Evolutionary conservation across 108 stramenopile species (phyloP), one percentile per base, ranked within the genome.

Genomic region (Conticribra guillardii): DNA sequence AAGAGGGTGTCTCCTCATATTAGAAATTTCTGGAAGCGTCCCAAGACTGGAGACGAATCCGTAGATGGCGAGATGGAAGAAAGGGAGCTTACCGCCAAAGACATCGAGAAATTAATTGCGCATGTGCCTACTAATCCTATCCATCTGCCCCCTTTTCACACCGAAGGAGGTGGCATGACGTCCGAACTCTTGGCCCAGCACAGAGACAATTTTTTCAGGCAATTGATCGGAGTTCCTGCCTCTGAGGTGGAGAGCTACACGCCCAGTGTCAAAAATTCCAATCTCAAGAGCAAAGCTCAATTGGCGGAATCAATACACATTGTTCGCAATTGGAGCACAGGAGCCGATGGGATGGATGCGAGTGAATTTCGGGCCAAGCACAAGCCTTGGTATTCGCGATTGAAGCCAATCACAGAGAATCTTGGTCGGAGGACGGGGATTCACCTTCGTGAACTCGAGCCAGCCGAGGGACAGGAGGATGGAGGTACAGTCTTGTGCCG

Each of bases 361-460:
- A 65, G 71, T 4, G 71, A 64, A 33, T 80, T 73, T 28, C 71
- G 79, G 7, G 52, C 79, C n/a, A 73, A 73, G 47, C 65, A 80
- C 67, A 80, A 80, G 50, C 72, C 71, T 24, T 80, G 71, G 66
- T 80, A 80, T 46, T 67, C 64, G 30, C 58, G 67, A 33, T 71
- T 80, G 79, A 80, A 80, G 31, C 71, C 79, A 9, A 71, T 67
- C 24, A 52, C 53, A 9, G 64, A 59, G 33, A 71, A 79, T 30
- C 53, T 79, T 0, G 78, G 78, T 2, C 24, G 78, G 30, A 57
- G 78, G 48, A 80, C 79, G 32, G 79, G 79, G 23, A 80, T 80
- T 17, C 79, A 80, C 48, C 37, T 80, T 5, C 66, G 79, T 3
- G 30, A 63, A 15, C 33, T 41, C 17, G 52, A 68, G n/a, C 60